Evolutionary conservation across 2,329 filamentous ascomycete species (phyloP).

Genomic region (Aspergillus sp.): DNA sequence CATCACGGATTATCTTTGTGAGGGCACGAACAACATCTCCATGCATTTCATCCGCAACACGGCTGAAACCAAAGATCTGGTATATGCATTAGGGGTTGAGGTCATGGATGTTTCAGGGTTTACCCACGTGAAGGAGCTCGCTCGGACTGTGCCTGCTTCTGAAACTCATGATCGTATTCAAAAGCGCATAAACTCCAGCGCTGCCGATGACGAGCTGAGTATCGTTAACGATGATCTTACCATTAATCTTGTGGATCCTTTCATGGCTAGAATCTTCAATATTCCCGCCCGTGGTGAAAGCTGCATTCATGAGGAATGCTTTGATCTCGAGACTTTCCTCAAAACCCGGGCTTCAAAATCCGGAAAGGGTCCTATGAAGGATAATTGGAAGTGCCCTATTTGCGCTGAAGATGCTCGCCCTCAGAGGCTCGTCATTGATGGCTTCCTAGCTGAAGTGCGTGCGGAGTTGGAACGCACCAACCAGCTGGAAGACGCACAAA

Average conservation of each 20-base stretch:
- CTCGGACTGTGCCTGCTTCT: constrained; percentile 40
- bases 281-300: constrained; percentile 64
- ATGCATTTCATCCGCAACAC: constrained; percentile 44
- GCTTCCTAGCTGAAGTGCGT: constrained; percentile 64
- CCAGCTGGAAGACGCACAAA: constrained; percentile 49
- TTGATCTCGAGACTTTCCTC: constrained; percentile 82
- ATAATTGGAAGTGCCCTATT: constrained; percentile 80
- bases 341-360: constrained; percentile 52
- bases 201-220: constrained; percentile 56
- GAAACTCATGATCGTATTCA: constrained; percentile 57
- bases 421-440: constrained; percentile 64
- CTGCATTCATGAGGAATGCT: constrained; percentile 81
- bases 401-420: constrained; percentile 76
- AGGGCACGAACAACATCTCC: constrained; percentile 59
- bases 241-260: constrained; percentile 64
- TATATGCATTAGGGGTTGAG: constrained; percentile 67
- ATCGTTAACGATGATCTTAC: constrained; percentile 55
- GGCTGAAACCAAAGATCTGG: constrained; percentile 26
- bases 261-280: constrained; percentile 60
- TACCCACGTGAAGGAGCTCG: constrained; percentile 30
- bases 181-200: constrained; percentile 38
- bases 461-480: constrained; percentile 47
- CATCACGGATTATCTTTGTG: constrained; percentile 56
- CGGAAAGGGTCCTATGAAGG: constrained; percentile 36
- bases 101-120: constrained; percentile 53